These are phyloP conservation scores for Gracilaria gracilis DNA, from an alignment of 23 red algal species.

Conservation along the genomic window DNA sequence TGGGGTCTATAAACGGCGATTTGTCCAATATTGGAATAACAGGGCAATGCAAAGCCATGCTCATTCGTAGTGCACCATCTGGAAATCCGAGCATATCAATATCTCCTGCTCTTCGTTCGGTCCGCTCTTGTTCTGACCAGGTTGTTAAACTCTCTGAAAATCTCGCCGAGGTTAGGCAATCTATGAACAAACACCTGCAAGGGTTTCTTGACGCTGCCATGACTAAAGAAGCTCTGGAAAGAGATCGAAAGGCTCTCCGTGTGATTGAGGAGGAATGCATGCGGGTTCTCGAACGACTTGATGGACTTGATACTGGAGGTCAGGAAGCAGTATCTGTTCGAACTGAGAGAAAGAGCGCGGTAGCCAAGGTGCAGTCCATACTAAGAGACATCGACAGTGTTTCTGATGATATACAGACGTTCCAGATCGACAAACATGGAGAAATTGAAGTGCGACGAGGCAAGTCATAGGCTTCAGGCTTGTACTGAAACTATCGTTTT, in stretches of 20 bases:
- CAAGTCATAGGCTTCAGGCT: not conserved
- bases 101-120: conserved; percentile 27
- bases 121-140: not conserved
- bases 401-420: not conserved
- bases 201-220: conserved; percentile 30
- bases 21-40: not conserved
- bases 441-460: conserved; percentile 24
- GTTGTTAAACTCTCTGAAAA: conserved; percentile 8
- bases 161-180: not conserved
- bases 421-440: conserved; percentile 27
- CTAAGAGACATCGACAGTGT: conserved; percentile 13
- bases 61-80: not conserved
- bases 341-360: not conserved
- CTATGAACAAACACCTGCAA: conserved; percentile 32
- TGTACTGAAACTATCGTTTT: too few species aligned
- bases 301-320: conserved; percentile 5
- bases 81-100: conserved; percentile 5
- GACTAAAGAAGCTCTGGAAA: conserved; percentile 20
- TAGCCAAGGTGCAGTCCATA: not conserved
- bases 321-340: conserved; percentile 7
- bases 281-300: conserved; percentile 19
- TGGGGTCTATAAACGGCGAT: not conserved
- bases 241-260: conserved; percentile 27
- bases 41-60: conserved; percentile 26
- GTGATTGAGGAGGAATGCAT: conserved; percentile 37